Percentiles rank a stretch among this genome's conserved stretches.
phyloP scores from a whole-genome alignment of 2,329 filamentous ascomycete genomes.

The Hymenoscyphus fraxineus region DNA sequence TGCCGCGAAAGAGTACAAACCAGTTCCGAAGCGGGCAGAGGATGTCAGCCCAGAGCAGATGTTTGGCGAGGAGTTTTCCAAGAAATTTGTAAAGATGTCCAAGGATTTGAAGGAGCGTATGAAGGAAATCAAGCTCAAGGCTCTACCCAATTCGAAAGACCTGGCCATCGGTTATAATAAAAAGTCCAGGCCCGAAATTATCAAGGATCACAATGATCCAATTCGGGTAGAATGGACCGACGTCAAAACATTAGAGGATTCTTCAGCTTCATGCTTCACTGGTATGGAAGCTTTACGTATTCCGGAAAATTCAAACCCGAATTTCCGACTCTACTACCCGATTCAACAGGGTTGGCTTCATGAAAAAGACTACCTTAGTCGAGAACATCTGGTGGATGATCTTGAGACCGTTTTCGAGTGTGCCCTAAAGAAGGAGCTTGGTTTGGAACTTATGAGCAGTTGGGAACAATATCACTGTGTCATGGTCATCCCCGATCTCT shows the following conservation, averaged over 20 bases:
- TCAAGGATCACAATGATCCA: slow-evolving; percentile 91
- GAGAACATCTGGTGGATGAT: slow-evolving; percentile 78
- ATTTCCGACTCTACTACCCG: slow-evolving; percentile 92
- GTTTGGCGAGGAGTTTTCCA: slow-evolving; percentile 78
- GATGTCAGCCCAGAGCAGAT: slow-evolving; percentile 63
- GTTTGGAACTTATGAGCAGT: slow-evolving; percentile 70
- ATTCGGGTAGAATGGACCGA: slow-evolving; percentile 96
- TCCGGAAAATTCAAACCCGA: slow-evolving; percentile 81
- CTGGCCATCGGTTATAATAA: slow-evolving; percentile 93
- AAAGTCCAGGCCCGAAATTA: slow-evolving; percentile 76
- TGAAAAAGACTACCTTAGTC: slow-evolving; percentile 79
- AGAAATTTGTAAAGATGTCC: slow-evolving; percentile 76
- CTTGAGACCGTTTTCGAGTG: slow-evolving; percentile 84
- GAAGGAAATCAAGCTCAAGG: slow-evolving; percentile 89
- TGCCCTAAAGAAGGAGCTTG: slow-evolving; percentile 80
- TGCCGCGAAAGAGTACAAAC: slow-evolving; percentile 76
- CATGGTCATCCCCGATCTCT: slow-evolving; percentile 94
- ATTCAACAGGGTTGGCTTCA: slow-evolving; percentile 84
- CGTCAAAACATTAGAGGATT: slow-evolving; percentile 55
- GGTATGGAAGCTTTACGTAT: slow-evolving; percentile 81
- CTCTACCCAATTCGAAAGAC: slow-evolving; percentile 96
- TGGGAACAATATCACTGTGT: slow-evolving; percentile 93
- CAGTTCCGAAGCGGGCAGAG: slow-evolving; percentile 69
- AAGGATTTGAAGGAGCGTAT: slow-evolving; percentile 85
- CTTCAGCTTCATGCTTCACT: slow-evolving; percentile 61